These are phyloP conservation scores for Pugionium cornutum DNA, from an alignment of 345 rosid species.

Conservation along the genomic window DNA sequence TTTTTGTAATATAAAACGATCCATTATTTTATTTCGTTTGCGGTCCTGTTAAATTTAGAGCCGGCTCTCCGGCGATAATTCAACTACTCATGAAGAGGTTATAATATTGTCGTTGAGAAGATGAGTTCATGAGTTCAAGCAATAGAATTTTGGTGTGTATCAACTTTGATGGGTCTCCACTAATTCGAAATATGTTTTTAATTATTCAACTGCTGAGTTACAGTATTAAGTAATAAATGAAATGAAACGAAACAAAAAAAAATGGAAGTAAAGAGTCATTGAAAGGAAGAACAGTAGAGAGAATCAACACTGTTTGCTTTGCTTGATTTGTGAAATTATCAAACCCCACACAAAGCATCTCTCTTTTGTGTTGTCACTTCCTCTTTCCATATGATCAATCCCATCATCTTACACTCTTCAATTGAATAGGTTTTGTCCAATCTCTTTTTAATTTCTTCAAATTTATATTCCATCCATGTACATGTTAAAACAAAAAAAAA, in stretches of 20 bases:
- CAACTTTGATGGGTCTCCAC: conserved; percentile 21
- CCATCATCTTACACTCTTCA: conserved; percentile 30
- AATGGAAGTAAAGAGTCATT: conserved; percentile 33
- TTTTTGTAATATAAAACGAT: too few relatives aligned
- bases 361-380: conserved; percentile 29
- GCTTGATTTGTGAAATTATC: conserved; percentile 36
- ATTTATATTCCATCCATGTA: not conserved
- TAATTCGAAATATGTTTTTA: not conserved
- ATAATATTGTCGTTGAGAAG: too few relatives aligned
- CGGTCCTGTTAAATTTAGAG: too few relatives aligned
- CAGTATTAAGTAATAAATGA: conserved; percentile 2
- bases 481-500: not conserved
- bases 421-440: conserved; percentile 22
- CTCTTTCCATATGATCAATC: conserved; percentile 36
- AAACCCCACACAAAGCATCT: conserved; percentile 26
- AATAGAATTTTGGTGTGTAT: too few relatives aligned
- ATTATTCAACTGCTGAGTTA: not conserved
- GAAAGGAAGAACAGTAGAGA: conserved; percentile 26
- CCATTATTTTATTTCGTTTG: too few relatives aligned
- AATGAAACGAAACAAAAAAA: conserved; percentile 11
- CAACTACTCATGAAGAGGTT: too few relatives aligned
- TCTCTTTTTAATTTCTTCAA: conserved; percentile 1
- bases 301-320: conserved; percentile 39
- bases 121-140: too few relatives aligned
- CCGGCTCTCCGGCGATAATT: too few relatives aligned